Evolutionary conservation across 768 basidiomycete species (phyloP), one percentile per base, ranked within the genome.

Genomic region (Lanmaoa pseudosensibilis): DNA sequence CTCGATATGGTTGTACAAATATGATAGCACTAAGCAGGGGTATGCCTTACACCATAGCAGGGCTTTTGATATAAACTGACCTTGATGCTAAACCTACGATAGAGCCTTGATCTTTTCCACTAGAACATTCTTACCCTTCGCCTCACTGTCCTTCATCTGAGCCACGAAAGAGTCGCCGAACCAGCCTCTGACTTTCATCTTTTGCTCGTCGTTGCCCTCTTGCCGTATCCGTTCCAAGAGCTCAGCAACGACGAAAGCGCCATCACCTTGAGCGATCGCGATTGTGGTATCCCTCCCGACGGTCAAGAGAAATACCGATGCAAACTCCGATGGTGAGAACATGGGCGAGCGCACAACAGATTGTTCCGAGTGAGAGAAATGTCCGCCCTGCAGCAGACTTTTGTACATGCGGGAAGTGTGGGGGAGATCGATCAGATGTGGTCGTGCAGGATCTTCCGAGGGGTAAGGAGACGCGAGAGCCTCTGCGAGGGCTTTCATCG

Each of bases 341-440:
- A 70, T 61, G 3, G 79, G 63, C 3, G 81, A 76, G 8, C 70
- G 78, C 33, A 81, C 79, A 37, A 95, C 75, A 3, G 79, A 58
- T 21, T 79, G 78, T 3, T 83, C 80, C 0, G 80, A 69, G 33
- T 84, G 86, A 57, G 84, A 85, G 73, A 86, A 97, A 68, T 95
- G 93, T 0, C 94, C 94, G 6, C 94, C 94, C 67, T 95, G 92
- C 1, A 97, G 78, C 7, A 97, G 83, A 7, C 85, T 85, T 69
- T 97, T 97, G 80, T 92, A 95, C 47, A 94, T 67, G 39, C 94
- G 81, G 4, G 90, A 87, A 1, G 87, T 83, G 63, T 93, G 92
- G 1, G 92, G 83, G 13, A 94, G 79, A 65, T 95, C 88, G 55
- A 95, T 87, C 16, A 82, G 80, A 71, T 94, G 91, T 0, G 81